phyloP scores from a whole-genome alignment of 257 asterid genomes.

The Lavandula angustifolia region DNA sequence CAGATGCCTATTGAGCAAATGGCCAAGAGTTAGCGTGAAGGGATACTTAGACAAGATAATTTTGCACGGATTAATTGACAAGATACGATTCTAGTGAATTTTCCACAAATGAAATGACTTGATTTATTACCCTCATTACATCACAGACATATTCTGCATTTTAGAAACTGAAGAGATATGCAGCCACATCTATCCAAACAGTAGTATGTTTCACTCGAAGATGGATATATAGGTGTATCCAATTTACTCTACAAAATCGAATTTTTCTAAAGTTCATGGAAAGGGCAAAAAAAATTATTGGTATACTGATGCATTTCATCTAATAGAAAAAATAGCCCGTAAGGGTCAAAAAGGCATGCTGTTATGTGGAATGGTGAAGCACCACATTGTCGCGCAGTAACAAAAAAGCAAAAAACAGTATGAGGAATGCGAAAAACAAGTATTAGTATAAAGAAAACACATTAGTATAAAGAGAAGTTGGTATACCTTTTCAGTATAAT shows the following conservation, averaged over 20 bases:
- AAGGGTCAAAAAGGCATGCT: no score
- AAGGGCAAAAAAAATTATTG: no score
- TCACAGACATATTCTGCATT: not conserved
- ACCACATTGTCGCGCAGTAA: not conserved
- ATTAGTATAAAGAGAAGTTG: not conserved
- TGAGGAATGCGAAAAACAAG: slow-evolving; percentile 19
- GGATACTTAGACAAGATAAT: no score
- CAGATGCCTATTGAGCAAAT: slow-evolving; percentile 59
- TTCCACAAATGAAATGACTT: no score
- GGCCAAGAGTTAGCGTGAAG: not conserved
- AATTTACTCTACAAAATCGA: no score
- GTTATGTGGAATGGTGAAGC: not conserved
- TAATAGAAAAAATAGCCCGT: no score
- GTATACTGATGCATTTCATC: no score
- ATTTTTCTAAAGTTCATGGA: no score
- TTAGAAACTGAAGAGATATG: not conserved
- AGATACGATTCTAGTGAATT: no score
- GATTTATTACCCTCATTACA: not conserved
- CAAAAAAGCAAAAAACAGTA: not conserved
- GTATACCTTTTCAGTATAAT: slow-evolving; percentile 85
- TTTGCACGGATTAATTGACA: no score
- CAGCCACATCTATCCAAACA: not conserved
- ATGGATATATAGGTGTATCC: no score
- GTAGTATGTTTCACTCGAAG: no score
- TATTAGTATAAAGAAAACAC: not conserved